These are phyloP conservation scores for Termitomyces sp. DNA, from an alignment of 768 basidiomycete species.

Conservation along the genomic window DNA sequence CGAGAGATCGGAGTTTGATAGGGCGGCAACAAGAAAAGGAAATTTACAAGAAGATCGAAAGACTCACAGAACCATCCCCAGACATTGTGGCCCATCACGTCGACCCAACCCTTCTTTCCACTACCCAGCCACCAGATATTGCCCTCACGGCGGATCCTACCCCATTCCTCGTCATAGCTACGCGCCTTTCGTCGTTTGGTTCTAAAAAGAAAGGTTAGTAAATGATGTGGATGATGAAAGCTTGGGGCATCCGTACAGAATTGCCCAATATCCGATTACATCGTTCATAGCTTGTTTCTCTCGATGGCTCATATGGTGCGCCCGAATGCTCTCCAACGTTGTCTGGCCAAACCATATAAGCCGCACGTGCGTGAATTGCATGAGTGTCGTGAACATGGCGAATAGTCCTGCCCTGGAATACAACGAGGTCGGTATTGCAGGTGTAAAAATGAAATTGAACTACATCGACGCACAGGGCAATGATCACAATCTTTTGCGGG, in stretches of 20 bases:
- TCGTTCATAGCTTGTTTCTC: conserved; percentile 50
- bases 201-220: conserved; percentile 25
- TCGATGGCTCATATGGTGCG: conserved; percentile 57
- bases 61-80: conserved; percentile 81
- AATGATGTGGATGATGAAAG: background rate
- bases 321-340: conserved; percentile 74
- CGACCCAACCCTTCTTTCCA: conserved; percentile 61
- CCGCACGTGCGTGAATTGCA: conserved; percentile 56
- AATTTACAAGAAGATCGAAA: background rate
- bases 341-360: conserved; percentile 64
- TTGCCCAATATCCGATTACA: conserved; percentile 51
- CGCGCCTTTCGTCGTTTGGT: conserved; percentile 40
- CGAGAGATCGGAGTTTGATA: background rate
- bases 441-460: background rate
- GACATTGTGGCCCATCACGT: conserved; percentile 70
- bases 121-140: conserved; percentile 86
- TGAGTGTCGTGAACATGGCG: conserved; percentile 57
- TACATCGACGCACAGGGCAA: conserved; percentile 58
- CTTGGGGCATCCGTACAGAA: conserved; percentile 31
- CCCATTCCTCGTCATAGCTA: conserved; percentile 83
- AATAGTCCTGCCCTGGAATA: conserved; percentile 65
- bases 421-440: background rate
- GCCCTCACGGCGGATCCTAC: conserved; percentile 66
- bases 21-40: background rate
- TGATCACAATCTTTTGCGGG: conserved; percentile 65